Evolutionary conservation across 495 filamentous ascomycete species (phyloP).

Genomic region (Mytilinidion resinicola): DNA sequence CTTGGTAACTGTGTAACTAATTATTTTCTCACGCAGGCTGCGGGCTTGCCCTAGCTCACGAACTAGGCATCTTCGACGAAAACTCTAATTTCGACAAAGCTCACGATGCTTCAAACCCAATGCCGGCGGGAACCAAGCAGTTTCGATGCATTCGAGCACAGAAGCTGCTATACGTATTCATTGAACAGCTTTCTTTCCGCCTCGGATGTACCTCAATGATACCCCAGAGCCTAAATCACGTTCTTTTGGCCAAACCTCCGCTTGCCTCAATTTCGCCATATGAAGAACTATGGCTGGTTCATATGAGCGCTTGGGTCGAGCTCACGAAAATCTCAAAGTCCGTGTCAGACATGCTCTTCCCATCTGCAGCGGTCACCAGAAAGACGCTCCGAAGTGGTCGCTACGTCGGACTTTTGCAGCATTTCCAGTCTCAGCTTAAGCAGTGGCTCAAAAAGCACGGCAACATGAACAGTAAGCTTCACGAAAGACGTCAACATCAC

Average conservation of each 20-base stretch:
- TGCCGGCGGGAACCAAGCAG: slow-evolving; percentile 7
- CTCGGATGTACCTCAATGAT: slow-evolving; percentile 50
- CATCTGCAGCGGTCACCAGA: slow-evolving; percentile 46
- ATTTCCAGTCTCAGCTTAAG: slow-evolving; percentile 46
- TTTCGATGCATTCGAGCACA: slow-evolving; percentile 36
- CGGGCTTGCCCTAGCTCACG: slow-evolving; percentile 47
- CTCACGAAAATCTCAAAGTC: slow-evolving; percentile 49
- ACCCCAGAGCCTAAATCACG: slow-evolving; percentile 40
- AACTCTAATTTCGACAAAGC: slow-evolving; percentile 33
- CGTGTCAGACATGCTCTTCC: slow-evolving; percentile 50
- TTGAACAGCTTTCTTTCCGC: slow-evolving; percentile 49
- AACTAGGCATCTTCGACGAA: slow-evolving; percentile 48
- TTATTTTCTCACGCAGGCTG: slow-evolving; percentile 28
- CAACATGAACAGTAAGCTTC: slow-evolving; percentile 34
- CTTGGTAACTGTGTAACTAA: too few species aligned
- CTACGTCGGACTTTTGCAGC: slow-evolving; percentile 47
- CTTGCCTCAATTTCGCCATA: slow-evolving; percentile 13
- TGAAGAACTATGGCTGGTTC: slow-evolving; percentile 25
- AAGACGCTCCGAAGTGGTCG: slow-evolving; percentile 47
- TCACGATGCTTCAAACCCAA: slow-evolving; percentile 17
- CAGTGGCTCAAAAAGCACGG: slow-evolving; percentile 47
- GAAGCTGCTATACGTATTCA: slow-evolving; percentile 48
- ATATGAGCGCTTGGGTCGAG: slow-evolving; percentile 35
- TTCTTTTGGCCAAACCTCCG: slow-evolving; percentile 24
- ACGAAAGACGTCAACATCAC: neutral